Base-by-base conservation (phyloP, 345 rosid genomes). In the Cardamine chenopodiifolia region DNA sequence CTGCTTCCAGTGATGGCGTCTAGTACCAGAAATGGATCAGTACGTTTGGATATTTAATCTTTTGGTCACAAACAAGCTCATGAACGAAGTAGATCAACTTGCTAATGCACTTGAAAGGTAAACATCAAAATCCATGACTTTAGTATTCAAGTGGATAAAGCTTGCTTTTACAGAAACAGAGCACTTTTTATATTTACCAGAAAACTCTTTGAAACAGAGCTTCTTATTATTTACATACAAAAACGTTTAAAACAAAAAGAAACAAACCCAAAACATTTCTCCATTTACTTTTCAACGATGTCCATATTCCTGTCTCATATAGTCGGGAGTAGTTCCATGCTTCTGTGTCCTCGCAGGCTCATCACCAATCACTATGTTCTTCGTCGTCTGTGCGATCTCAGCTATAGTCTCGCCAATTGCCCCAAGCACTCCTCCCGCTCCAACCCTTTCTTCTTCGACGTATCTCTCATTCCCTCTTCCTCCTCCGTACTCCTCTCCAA, bases 381-480 rank as follows among this genome's bases (percentile, higher is more conserved):
- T 85, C 0, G 96, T 88, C 2, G 80, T 75, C 58, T 88, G 87
- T 0, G 89, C 97, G 6, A 89, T 90, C 85, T 83, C 93, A 2
- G 23, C 85, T 81, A 86, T 80, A 69, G 98, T 90, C 79, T 89
- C 92, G 52, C 90, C 90, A n/a, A 86, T 86, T 44, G 91, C 94
- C 42, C 78, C 85, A 37, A 89, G 73, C 23, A 87, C 73, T 17
- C 88, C 80, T 61, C 87, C 80, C 56, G 57, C 63, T 28, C 47
- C 81, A 72, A 9, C 71, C 22, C 48, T 66, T 58, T 47, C 75
- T 9, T 76, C 66, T 57, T 66, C 22, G 12, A 66, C 66, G 48
- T 68, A 62, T 66, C 69, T 52, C 28, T 59, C 76, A n/a, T 26
- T 17, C 23, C 54, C 64, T 57, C 58, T 65, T 39, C 75, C 72